Base-by-base conservation (phyloP, 306 rosid genomes). In the Geum urbanum region DNA sequence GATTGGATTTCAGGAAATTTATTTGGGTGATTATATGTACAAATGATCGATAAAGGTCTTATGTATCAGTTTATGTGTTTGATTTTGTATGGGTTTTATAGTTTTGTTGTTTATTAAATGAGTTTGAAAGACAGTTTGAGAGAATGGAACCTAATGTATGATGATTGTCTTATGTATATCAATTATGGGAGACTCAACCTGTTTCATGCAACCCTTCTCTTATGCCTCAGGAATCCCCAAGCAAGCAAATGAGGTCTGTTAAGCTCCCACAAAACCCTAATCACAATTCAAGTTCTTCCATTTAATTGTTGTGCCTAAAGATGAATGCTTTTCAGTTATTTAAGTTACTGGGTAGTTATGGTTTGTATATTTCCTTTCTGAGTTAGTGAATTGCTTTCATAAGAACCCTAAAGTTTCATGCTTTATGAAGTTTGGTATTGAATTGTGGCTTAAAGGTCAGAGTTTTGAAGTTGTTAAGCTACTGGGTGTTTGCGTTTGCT, bases 171-270 rank as follows among this genome's bases (percentile, higher is more conserved):
- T n/a, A n/a, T n/a, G n/a, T n/a, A n/a, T n/a, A n/a, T n/a, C n/a
- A 65, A 71, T 60, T 79, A 94, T 94, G 99, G 97, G 88, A 48
- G 99, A 94, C 75, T 86, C 99, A 39, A 45, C 91, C 49, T 91
- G 99, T 84, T 83, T 94, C 85, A 81, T 94, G 95, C 97, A 85
- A 52, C 97, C 99, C 41, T 87, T 94, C 78, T 91, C 97, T 68
- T 91, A 88, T 62, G 82, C 85, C 80, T 87, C 97, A 8, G 95
- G 92, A 53, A 76, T 87, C 63, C 64, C 88, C 78, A 87, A 86
- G 80, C 95, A 94, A 73, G 20, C 96, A 82, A 79, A 73, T 7
- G 87, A 94, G 99, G 97, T 89, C 60, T 7, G 65, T 59, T 8
- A 4, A 57, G 37, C 37, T 32, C 37, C 37, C 37, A 32, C 37